These are phyloP conservation scores for Tanacetum coccineum DNA, from an alignment of 129 eudicot genomes.

Conservation along the genomic window DNA sequence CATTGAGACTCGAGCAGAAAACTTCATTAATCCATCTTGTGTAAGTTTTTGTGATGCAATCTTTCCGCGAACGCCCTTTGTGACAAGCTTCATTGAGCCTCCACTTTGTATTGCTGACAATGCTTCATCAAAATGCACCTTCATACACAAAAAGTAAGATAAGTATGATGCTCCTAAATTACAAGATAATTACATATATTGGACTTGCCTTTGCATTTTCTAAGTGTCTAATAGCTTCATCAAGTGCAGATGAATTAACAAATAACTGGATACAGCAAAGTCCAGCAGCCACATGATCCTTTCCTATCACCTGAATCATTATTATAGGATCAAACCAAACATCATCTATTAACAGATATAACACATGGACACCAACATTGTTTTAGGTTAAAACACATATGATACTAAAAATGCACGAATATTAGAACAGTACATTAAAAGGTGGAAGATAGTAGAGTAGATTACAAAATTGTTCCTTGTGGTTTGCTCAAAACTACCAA, in stretches of 20 bases:
- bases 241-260: constrained; percentile 82
- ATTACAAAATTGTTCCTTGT: too few species aligned
- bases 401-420: too few species aligned
- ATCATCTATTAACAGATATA: constrained; percentile 4
- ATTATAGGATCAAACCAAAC: constrained; percentile 20
- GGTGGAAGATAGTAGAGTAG: too few species aligned
- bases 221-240: constrained; percentile 89
- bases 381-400: too few species aligned
- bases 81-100: constrained; percentile 68
- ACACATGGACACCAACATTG: neutral
- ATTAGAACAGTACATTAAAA: too few species aligned
- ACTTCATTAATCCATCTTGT: constrained; percentile 88
- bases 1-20: constrained; percentile 87
- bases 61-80: constrained; percentile 86
- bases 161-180: neutral
- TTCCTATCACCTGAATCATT: constrained; percentile 74
- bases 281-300: constrained; percentile 98
- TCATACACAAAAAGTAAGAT: constrained; percentile 18
- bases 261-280: constrained; percentile 95
- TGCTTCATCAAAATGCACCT: constrained; percentile 97
- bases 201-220: constrained; percentile 76
- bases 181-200: too few species aligned
- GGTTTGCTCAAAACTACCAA: too few species aligned
- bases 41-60: constrained; percentile 82
- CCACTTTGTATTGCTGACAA: constrained; percentile 63